A percentile compares a stretch with the other conserved stretches of the same genome.
phyloP scores from a whole-genome alignment of 2,329 filamentous ascomycete species.

The Penicillium hesseltinei region DNA sequence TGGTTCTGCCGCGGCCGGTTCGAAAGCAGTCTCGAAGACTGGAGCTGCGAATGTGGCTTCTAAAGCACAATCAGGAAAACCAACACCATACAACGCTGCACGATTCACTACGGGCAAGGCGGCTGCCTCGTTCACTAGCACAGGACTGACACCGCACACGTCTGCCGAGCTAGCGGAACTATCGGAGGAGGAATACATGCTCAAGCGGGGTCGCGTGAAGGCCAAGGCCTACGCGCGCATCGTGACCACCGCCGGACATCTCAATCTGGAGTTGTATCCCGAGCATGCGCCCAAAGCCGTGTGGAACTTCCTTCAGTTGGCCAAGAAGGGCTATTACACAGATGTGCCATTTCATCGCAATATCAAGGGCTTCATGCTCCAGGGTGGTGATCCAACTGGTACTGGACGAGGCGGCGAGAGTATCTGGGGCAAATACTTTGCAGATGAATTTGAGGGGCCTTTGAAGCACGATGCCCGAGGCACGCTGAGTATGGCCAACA shows the following conservation, averaged over 20 bases:
- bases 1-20: constrained; percentile 51
- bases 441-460: constrained; percentile 89
- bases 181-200: constrained; percentile 94
- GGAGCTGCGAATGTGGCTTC: constrained; percentile 12
- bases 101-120: constrained; percentile 86
- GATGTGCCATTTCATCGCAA: constrained; percentile 85
- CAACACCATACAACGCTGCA: constrained; percentile 74
- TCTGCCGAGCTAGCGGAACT: constrained; percentile 81
- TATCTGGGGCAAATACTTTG: constrained; percentile 92
- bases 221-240: constrained; percentile 89
- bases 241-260: constrained; percentile 76
- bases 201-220: constrained; percentile 85
- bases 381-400: constrained; percentile 90
- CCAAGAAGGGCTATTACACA: constrained; percentile 87
- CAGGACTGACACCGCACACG: constrained; percentile 87
- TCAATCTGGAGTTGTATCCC: constrained; percentile 86
- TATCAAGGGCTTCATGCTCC: constrained; percentile 96
- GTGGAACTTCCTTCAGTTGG: constrained; percentile 91
- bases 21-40: constrained; percentile 29
- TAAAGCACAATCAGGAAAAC: constrained; percentile 35
- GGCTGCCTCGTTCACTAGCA: constrained; percentile 92
- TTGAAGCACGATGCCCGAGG: constrained; percentile 79
- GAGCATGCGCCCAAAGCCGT: constrained; percentile 90
- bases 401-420: constrained; percentile 87
- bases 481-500: constrained; percentile 92